Evolutionary conservation across 768 basidiomycete genomes (phyloP).

Genomic region (Porphyrellus cyaneotinctus): DNA sequence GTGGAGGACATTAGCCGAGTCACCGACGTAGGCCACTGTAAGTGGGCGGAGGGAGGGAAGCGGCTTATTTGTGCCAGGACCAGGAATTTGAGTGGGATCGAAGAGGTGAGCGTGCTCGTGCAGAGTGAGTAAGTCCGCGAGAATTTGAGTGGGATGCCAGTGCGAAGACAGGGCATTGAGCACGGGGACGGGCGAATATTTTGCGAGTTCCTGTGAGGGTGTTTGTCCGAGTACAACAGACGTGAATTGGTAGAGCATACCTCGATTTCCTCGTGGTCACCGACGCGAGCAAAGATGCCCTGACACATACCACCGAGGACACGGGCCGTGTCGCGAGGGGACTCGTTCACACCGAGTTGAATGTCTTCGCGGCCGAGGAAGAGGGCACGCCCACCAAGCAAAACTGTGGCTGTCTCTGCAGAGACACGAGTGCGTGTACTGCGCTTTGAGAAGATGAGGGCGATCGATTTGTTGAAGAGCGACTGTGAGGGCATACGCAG

Average conservation of each 20-base stretch:
- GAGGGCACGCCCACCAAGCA: conserved; percentile 85
- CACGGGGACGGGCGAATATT: conserved; percentile 89
- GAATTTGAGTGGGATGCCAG: conserved; percentile 95
- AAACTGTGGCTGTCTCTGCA: conserved; percentile 72
- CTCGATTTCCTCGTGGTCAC: conserved; percentile 89
- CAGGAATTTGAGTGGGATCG: conserved; percentile 21
- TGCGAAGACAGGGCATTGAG: conserved; percentile 93
- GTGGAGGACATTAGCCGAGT: conserved; percentile 91
- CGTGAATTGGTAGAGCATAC: conserved; percentile 40
- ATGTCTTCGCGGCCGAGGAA: conserved; percentile 90
- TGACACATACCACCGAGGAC: conserved; percentile 95
- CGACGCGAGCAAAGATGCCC: conserved; percentile 95
- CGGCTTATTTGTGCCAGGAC: conserved; percentile 19
- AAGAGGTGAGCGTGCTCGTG: conserved; percentile 70
- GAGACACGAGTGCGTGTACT: conserved; percentile 89
- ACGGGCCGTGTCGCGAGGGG: conserved; percentile 72
- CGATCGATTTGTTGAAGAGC: conserved; percentile 78
- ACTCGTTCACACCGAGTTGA: conserved; percentile 95
- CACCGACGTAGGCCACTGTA: conserved; percentile 91
- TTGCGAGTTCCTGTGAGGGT: conserved; percentile 72
- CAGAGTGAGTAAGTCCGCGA: conserved; percentile 90
- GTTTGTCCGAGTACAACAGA: not conserved
- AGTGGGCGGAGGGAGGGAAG: conserved; percentile 66
- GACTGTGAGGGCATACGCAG: conserved; percentile 68
- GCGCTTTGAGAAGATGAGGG: conserved; percentile 88